phyloP scores from a whole-genome alignment of 2,329 filamentous ascomycete species.

The Talaromyces albobiverticillius region DNA sequence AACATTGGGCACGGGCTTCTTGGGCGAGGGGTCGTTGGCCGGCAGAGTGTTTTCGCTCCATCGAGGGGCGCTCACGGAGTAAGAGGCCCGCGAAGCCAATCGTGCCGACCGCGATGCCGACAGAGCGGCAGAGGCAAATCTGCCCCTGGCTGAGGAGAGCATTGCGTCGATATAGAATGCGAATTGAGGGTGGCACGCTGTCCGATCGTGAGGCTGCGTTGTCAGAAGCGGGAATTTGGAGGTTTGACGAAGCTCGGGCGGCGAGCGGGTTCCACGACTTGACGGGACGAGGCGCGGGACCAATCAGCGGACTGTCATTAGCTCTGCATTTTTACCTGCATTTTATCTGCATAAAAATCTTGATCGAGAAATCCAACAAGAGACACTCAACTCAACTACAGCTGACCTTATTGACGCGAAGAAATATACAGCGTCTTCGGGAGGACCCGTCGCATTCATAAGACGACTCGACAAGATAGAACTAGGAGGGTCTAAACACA shows the following conservation, averaged over 20 bases:
- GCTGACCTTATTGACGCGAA: not conserved
- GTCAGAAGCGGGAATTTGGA: constrained; percentile 26
- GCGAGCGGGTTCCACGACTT: not conserved
- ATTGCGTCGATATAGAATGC: constrained; percentile 30
- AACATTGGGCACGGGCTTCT: constrained; percentile 51
- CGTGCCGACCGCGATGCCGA: constrained; percentile 27
- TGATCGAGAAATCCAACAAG: not conserved
- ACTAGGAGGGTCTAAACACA: no score
- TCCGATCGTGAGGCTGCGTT: constrained; percentile 24
- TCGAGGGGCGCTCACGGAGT: constrained; percentile 44
- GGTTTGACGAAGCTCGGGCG: constrained; percentile 30
- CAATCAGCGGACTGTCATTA: constrained; percentile 26
- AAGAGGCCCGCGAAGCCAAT: constrained; percentile 30
- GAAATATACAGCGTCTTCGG: not conserved
- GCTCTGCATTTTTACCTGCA: constrained; percentile 17
- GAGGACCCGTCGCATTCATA: not conserved
- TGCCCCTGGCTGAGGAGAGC: constrained; percentile 44
- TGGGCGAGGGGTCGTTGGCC: constrained; percentile 58
- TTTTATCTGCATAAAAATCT: constrained; percentile 20
- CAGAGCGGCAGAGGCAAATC: constrained; percentile 41
- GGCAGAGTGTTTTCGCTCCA: constrained; percentile 36
- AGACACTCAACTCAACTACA: not conserved
- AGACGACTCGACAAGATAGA: no score
- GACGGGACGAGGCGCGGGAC: constrained; percentile 6
- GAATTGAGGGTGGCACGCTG: not conserved